These are phyloP conservation scores for Pyracantha coccinea DNA, from an alignment of 331 rosid species.

Conservation along the genomic window DNA sequence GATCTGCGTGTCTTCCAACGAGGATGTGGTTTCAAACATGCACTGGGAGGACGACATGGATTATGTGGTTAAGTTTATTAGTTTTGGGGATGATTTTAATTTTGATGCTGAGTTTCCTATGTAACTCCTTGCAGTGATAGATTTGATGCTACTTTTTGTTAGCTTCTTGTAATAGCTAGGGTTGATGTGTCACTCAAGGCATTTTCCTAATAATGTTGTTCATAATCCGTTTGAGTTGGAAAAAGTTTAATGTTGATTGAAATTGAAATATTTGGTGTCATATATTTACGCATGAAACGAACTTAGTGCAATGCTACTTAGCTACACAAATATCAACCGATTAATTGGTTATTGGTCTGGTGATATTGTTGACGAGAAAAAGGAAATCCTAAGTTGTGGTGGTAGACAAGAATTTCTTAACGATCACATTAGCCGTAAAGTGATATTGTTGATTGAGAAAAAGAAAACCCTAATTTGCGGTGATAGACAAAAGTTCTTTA, in stretches of 20 bases:
- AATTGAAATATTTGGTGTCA: too few relatives aligned
- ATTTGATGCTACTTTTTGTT: not conserved
- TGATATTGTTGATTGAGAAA: not conserved
- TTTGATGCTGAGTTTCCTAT: conserved; percentile 22
- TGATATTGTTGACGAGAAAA: too few relatives aligned
- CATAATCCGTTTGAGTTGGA: not conserved
- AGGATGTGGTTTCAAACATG: conserved; percentile 18
- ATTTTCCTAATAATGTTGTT: not conserved
- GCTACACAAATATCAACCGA: too few relatives aligned
- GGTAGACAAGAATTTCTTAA: not conserved
- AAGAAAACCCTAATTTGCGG: too few relatives aligned
- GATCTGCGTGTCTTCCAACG: not conserved
- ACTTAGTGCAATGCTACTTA: too few relatives aligned
- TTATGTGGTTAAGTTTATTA: conserved; percentile 20
- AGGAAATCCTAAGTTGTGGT: not conserved
- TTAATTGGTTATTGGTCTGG: too few relatives aligned
- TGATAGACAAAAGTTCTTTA: too few relatives aligned
- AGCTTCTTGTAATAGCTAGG: not conserved
- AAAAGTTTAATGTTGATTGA: not conserved
- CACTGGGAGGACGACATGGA: conserved; percentile 18
- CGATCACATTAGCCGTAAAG: not conserved
- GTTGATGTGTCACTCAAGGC: not conserved
- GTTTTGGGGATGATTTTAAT: conserved; percentile 19
- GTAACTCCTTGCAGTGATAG: not conserved
- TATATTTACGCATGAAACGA: too few relatives aligned